A percentile compares a stretch with the other conserved stretches of the same genome.
These are phyloP conservation scores for Stemphylium lycopersici DNA, from an alignment of 2,329 filamentous ascomycete genomes.

Conservation along the genomic window DNA sequence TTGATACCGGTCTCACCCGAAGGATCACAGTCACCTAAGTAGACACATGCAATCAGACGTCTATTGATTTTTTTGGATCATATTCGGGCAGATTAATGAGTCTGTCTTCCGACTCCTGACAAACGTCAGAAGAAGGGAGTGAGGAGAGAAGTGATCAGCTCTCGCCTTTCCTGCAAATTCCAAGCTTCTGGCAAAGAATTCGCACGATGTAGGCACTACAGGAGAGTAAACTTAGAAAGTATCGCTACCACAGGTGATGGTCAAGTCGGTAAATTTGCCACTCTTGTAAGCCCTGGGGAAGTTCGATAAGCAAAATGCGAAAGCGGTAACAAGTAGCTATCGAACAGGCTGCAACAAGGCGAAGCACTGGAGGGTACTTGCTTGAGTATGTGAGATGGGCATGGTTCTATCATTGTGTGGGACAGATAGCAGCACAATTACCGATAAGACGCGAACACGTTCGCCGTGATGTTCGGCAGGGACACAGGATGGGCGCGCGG, in stretches of 20 bases:
- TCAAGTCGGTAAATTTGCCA: conserved; percentile 25
- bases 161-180: conserved; percentile 9
- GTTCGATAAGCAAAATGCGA: background rate
- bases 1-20: background rate
- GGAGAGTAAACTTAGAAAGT: conserved; percentile 22
- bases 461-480: too few relatives aligned
- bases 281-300: conserved; percentile 13
- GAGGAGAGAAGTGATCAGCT: background rate
- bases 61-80: conserved; percentile 27
- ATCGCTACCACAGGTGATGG: conserved; percentile 21
- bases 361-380: background rate
- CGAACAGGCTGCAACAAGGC: background rate
- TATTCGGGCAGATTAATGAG: conserved; percentile 23
- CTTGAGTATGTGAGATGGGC: background rate
- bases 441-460: too few relatives aligned
- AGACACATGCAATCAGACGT: conserved; percentile 26
- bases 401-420: background rate
- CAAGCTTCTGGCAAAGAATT: conserved; percentile 24
- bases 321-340: too few relatives aligned
- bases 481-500: too few relatives aligned
- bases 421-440: too few relatives aligned
- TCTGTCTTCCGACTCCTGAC: conserved; percentile 17
- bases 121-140: background rate
- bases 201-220: conserved; percentile 19
- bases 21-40: conserved; percentile 29